Conservation (phyloP, 176 grass and related monocot genomes). For the Carex kokanica region DNA sequence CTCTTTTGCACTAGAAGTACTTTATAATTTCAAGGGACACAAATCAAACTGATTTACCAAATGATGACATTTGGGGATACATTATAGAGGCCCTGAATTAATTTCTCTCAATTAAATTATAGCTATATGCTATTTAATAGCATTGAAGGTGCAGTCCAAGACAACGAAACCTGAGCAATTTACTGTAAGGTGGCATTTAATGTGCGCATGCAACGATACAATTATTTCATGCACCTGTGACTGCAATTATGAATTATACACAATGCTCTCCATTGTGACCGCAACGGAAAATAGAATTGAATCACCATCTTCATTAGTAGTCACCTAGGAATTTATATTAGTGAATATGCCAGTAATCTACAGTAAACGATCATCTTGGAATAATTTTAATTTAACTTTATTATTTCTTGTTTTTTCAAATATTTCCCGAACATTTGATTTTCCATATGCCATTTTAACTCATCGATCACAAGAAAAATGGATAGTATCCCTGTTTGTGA, state of each 20-base stretch:
- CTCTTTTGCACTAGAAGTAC: too few relatives aligned
- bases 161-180: not conserved
- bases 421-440: not conserved
- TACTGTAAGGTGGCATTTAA: not conserved
- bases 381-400: not conserved
- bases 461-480: not conserved
- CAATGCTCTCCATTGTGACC: not conserved
- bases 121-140: not conserved
- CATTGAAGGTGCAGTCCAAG: not conserved
- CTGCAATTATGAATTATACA: not conserved
- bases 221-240: not conserved
- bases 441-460: not conserved
- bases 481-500: not conserved
- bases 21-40: too few relatives aligned
- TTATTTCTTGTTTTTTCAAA: not conserved
- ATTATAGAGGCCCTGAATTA: too few relatives aligned
- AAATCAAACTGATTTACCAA: too few relatives aligned
- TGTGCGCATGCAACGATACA: not conserved
- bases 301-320: not conserved
- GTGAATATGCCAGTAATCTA: not conserved
- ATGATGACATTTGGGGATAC: too few relatives aligned
- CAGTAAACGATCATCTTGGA: not conserved
- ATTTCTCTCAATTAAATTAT: not conserved
- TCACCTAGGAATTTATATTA: too few relatives aligned
- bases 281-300: not conserved